phyloP scores from a whole-genome alignment of 2,329 filamentous ascomycete genomes.

The Aspergillus niger region DNA sequence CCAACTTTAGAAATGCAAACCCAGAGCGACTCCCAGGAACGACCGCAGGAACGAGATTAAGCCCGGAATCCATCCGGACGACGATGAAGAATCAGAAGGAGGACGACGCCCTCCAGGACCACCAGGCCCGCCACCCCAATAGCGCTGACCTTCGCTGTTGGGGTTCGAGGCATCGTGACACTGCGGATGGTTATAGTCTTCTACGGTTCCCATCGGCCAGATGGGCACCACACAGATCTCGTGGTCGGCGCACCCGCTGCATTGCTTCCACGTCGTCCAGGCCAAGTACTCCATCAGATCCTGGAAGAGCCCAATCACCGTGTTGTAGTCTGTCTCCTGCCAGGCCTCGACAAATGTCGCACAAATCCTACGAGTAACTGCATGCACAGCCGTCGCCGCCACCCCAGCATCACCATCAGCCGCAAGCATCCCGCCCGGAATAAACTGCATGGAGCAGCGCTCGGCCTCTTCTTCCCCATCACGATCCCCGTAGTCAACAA shows the following conservation, averaged over 20 bases:
- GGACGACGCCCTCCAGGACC: neutral
- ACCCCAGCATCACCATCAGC: conserved; percentile 13
- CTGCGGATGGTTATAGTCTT: conserved; percentile 56
- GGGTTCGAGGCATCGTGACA: conserved; percentile 41
- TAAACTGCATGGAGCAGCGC: conserved; percentile 39
- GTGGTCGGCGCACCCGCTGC: conserved; percentile 54
- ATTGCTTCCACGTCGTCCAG: conserved; percentile 64
- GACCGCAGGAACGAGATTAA: neutral
- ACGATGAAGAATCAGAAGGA: neutral
- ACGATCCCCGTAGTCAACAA: conserved; percentile 37
- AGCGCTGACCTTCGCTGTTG: conserved; percentile 25
- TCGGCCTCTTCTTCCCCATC: conserved; percentile 30
- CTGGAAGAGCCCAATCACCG: conserved; percentile 36
- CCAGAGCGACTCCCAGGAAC: neutral
- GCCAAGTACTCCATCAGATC: conserved; percentile 53
- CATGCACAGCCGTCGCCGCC: conserved; percentile 32
- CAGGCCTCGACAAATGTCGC: conserved; percentile 31
- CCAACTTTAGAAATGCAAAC: conserved; percentile 1
- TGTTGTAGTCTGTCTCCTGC: conserved; percentile 21
- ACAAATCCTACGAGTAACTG: conserved; percentile 37
- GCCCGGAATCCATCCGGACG: neutral
- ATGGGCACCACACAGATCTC: conserved; percentile 65
- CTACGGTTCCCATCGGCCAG: conserved; percentile 60
- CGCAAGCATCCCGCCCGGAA: conserved; percentile 23
- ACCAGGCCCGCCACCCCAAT: conserved; percentile 29